Base-by-base conservation (phyloP, 2,329 filamentous ascomycete genomes). In the Penicillium sp. region DNA sequence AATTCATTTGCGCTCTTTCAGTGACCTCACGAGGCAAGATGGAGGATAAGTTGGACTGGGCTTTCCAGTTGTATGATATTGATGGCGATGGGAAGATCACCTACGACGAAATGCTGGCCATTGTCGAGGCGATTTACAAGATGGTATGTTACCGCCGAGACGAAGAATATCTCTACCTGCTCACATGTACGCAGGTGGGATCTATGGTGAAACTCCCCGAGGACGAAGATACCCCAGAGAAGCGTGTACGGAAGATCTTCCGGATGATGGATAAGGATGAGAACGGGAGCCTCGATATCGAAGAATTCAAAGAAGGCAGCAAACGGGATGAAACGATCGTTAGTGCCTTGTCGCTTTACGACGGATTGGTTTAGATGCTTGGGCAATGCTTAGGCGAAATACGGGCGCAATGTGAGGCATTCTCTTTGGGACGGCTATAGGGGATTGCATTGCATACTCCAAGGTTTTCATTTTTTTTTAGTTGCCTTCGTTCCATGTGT, bases 201-300 rank as follows among this genome's bases (percentile, higher is more conserved):
- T 96, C 92, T 48, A 99, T 99, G 94, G 94, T 99, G 67, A 97
- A 97, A 77, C 83, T 99, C 42, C 94, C 94, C 48, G 92, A 97
- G 75, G 94, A 99, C 77, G 94, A 99, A 80, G 93, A 99, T 77
- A 99, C 94, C 53, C 94, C 94, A 16, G 93, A 97, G 82, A 99
- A 99, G 81, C 88, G 94, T 61, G 94, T 99, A 59, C 87, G 83
- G 76, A 99, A 99, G 82, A 97, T 99, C 75, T 99, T 99, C 82
- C 84, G 88, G 69, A 97, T 97, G 94, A 99, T 99, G 94, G 94
- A 99, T 81, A 99, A 99, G 83, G 94, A 99, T 74, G 93, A 97
- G 79, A 97, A 97, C 72, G 94, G 93, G 66, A 95, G 90, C 70
- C 79, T 99, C 67, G 93, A 97, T 73, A 93, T 97, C 83, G 88